These are phyloP conservation scores for Plasmodium relictum DNA, from an alignment of 169 alveolate genomes.

Conservation along the genomic window DNA sequence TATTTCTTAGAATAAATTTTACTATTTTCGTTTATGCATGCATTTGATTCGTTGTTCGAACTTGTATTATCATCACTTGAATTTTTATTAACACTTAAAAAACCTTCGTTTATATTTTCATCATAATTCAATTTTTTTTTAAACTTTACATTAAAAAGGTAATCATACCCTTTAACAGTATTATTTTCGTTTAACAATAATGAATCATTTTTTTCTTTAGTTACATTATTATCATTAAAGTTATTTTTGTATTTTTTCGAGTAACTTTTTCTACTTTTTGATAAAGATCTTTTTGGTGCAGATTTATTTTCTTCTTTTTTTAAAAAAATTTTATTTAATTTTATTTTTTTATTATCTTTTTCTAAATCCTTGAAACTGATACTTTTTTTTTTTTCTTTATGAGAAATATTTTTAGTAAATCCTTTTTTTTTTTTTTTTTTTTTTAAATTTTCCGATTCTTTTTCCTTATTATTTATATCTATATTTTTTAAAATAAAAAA, in stretches of 20 bases:
- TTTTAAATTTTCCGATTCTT: background rate
- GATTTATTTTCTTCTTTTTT: constrained; percentile 27
- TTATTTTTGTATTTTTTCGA: constrained; percentile 25
- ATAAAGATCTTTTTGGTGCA: constrained; percentile 12
- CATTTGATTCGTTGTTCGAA: background rate
- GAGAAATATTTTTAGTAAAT: background rate
- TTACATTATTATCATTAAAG: constrained; percentile 9
- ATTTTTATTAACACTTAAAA: too few species aligned
- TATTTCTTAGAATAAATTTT: background rate
- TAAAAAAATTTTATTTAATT: background rate
- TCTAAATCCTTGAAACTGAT: background rate
- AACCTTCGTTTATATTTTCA: too few species aligned
- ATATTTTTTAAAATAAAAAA: constrained; percentile 30
- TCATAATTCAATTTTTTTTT: background rate
- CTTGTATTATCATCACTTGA: background rate
- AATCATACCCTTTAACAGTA: too few species aligned
- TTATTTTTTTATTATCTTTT: background rate
- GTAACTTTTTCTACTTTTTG: background rate
- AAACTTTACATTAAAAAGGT: too few species aligned
- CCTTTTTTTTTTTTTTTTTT: background rate
- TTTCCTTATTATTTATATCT: constrained; percentile 11
- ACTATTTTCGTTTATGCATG: background rate
- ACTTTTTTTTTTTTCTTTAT: background rate
- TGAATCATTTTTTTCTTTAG: background rate
- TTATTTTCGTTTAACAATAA: too few species aligned